Evolutionary conservation across 1,284 basidiomycete species (phyloP).

Genomic region (Heterobasidion occidentale): DNA sequence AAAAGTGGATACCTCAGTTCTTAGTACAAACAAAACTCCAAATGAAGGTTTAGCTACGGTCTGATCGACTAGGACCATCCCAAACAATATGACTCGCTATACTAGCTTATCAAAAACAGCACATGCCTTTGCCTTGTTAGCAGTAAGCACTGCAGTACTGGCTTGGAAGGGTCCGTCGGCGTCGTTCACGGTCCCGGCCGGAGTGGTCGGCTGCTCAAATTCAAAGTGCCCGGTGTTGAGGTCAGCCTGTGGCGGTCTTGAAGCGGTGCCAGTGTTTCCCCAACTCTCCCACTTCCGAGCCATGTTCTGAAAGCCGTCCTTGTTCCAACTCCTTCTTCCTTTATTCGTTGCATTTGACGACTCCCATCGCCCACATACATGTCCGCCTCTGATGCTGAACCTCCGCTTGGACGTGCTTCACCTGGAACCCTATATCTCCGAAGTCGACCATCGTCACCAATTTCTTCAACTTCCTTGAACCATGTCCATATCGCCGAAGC

Average conservation of each 20-base stretch:
- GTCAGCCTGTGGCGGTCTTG: background rate
- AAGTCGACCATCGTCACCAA: slow-evolving; percentile 11
- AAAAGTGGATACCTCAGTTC: too few relatives aligned
- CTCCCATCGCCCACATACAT: background rate
- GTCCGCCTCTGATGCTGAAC: slow-evolving; percentile 4
- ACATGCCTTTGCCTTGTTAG: too few relatives aligned
- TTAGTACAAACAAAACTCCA: too few relatives aligned
- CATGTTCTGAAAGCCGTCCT: background rate
- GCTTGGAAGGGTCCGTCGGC: too few relatives aligned
- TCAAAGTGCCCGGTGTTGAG: background rate
- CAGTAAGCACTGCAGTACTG: too few relatives aligned
- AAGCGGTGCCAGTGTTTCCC: background rate
- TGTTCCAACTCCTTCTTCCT: background rate
- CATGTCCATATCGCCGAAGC: slow-evolving; percentile 60
- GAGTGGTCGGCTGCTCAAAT: too few relatives aligned
- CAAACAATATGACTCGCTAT: too few relatives aligned
- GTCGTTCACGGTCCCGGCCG: too few relatives aligned
- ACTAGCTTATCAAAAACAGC: too few relatives aligned
- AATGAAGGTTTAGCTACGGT: too few relatives aligned
- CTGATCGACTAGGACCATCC: too few relatives aligned
- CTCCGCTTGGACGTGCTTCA: slow-evolving; percentile 3
- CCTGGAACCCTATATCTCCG: slow-evolving; percentile 6
- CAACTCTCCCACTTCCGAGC: background rate
- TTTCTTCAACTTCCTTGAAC: slow-evolving; percentile 16
- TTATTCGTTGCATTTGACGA: background rate